phyloP scores from a whole-genome alignment of 306 rosid species.

The Vachellia collinsii region DNA sequence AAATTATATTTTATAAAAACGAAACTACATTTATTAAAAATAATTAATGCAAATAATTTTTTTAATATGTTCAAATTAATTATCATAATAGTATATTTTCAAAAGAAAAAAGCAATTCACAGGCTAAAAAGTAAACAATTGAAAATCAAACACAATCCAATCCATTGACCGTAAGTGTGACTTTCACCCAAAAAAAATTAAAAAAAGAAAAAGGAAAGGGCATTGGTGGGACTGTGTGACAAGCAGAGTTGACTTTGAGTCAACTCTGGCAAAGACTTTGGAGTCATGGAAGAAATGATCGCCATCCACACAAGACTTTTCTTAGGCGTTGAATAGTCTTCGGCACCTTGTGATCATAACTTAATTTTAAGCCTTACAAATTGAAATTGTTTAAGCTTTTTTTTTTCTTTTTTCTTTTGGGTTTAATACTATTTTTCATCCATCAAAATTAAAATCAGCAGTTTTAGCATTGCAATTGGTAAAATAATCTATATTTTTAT shows the following conservation, averaged over 20 bases:
- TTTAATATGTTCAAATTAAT: too few relatives aligned
- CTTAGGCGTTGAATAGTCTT: background rate
- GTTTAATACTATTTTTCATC: too few relatives aligned
- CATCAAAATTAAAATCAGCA: too few relatives aligned
- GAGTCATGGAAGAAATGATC: background rate
- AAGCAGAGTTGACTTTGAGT: background rate
- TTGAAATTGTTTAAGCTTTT: background rate
- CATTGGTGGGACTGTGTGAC: background rate
- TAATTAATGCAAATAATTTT: too few relatives aligned
- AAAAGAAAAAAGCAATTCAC: background rate
- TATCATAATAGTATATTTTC: background rate
- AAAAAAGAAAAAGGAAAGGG: too few relatives aligned
- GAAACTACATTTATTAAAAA: too few relatives aligned
- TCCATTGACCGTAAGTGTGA: background rate
- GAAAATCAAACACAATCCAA: background rate
- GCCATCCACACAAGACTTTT: background rate
- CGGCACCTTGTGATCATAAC: background rate
- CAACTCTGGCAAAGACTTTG: background rate
- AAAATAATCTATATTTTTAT: too few relatives aligned
- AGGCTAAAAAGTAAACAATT: background rate
- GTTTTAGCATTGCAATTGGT: too few relatives aligned
- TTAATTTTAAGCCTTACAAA: background rate
- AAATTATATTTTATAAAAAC: too few relatives aligned
- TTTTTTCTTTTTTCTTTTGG: too few relatives aligned
- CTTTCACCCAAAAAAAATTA: too few relatives aligned